phyloP scores from a whole-genome alignment of 2,329 filamentous ascomycete species.

The Aspergillus flavus region DNA sequence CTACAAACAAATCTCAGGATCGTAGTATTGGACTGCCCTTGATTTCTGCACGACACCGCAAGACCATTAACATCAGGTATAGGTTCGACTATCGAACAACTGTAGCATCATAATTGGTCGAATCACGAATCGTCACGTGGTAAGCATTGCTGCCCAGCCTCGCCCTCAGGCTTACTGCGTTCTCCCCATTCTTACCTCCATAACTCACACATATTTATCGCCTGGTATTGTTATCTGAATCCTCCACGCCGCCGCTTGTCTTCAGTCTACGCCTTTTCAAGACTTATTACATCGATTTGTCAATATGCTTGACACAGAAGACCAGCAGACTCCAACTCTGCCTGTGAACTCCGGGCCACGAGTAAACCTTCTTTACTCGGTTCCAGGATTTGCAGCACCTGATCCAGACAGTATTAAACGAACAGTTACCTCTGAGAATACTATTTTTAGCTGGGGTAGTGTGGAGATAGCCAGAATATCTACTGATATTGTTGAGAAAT shows the following conservation, averaged over 20 bases:
- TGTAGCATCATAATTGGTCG: too few species aligned
- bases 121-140: too few species aligned
- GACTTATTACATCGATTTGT: not conserved
- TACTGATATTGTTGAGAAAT: conserved; percentile 22
- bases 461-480: conserved; percentile 22
- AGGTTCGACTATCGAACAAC: too few species aligned
- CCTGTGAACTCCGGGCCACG: not conserved
- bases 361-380: not conserved
- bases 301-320: not conserved
- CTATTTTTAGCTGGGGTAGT: conserved; percentile 14
- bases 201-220: too few species aligned
- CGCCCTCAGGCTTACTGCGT: too few species aligned
- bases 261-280: not conserved
- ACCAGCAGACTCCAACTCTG: not conserved
- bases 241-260: not conserved
- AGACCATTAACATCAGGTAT: too few species aligned
- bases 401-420: not conserved
- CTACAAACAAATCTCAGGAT: too few species aligned
- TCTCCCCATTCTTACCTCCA: too few species aligned
- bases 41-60: too few species aligned
- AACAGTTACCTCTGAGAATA: not conserved
- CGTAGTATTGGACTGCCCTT: too few species aligned
- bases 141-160: too few species aligned
- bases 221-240: too few species aligned
- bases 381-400: not conserved